Evolutionary conservation across 441 rosid genomes (phyloP).

Genomic region (Erodium trifolium): DNA sequence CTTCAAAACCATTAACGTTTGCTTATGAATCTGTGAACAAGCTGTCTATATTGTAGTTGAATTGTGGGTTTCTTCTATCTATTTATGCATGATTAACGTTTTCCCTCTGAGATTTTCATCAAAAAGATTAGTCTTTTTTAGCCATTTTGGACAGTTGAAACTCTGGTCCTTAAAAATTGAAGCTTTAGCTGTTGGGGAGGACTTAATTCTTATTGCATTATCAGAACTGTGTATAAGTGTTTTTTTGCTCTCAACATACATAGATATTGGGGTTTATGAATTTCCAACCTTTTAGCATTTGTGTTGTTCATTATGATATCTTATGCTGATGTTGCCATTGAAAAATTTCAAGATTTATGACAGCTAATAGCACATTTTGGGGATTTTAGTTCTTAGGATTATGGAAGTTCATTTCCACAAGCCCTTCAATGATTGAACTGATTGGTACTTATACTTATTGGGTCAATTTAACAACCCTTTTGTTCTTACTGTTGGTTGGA

Average conservation of each 20-base stretch:
- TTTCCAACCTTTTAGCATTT: background rate
- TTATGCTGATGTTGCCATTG: background rate
- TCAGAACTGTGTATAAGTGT: background rate
- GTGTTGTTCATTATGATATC: background rate
- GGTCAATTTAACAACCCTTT: background rate
- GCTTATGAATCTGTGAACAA: background rate
- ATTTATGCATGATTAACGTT: background rate
- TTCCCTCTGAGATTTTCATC: background rate
- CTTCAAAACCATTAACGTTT: background rate
- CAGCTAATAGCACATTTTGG: background rate
- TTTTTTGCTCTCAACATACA: too few species aligned
- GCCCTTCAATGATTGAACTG: background rate
- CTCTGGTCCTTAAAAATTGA: background rate
- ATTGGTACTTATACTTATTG: background rate
- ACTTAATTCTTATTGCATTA: background rate
- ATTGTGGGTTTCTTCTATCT: background rate
- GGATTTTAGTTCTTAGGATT: background rate
- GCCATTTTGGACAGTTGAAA: background rate
- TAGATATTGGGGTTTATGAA: conserved; percentile 4
- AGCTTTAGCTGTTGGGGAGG: background rate
- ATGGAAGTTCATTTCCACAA: background rate
- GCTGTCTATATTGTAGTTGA: background rate
- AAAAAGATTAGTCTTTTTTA: background rate
- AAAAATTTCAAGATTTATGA: background rate
- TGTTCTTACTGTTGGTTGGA: background rate